A percentile compares a stretch with the other conserved stretches of the same genome.
Evolutionary conservation across 805 yeast species (phyloP).

Genomic region (Zygoascus ofunaensis): DNA sequence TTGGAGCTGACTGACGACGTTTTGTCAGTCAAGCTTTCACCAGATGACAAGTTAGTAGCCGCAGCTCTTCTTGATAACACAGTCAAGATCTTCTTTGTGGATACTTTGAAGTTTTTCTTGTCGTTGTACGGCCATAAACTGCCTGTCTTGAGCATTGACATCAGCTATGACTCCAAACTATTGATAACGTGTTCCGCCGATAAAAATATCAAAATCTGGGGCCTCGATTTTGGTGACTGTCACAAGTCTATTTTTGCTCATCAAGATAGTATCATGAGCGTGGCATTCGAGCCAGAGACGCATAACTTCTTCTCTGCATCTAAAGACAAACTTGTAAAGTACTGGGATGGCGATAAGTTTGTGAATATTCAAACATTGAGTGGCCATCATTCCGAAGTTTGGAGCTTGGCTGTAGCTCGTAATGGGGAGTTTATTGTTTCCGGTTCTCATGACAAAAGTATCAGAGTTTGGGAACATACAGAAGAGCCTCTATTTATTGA

Average conservation of each 20-base stretch:
- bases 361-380: conserved; percentile 82
- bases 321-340: conserved; percentile 82
- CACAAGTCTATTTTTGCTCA: conserved; percentile 95
- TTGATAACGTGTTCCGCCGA: conserved; percentile 93
- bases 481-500: conserved; percentile 94
- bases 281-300: conserved; percentile 70
- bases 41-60: conserved; percentile 69
- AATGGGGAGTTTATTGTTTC: conserved; percentile 63
- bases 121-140: conserved; percentile 93
- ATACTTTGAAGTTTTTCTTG: conserved; percentile 76
- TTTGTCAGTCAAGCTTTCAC: conserved; percentile 66
- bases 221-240: conserved; percentile 97
- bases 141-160: conserved; percentile 89
- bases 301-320: conserved; percentile 86
- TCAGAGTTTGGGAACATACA: conserved; percentile 87
- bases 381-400: conserved; percentile 87
- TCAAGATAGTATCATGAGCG: conserved; percentile 89
- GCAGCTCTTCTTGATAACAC: conserved; percentile 84
- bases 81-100: conserved; percentile 87
- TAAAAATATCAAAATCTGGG: conserved; percentile 97
- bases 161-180: conserved; percentile 78
- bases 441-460: conserved; percentile 87
- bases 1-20: conserved; percentile 83
- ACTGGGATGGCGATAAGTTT: conserved; percentile 98
- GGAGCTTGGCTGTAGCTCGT: conserved; percentile 75